Percentiles rank a stretch among this genome's conserved stretches.
These are phyloP conservation scores for Diaporthe sp. DNA, from an alignment of 2,329 filamentous ascomycete species.

Conservation along the genomic window DNA sequence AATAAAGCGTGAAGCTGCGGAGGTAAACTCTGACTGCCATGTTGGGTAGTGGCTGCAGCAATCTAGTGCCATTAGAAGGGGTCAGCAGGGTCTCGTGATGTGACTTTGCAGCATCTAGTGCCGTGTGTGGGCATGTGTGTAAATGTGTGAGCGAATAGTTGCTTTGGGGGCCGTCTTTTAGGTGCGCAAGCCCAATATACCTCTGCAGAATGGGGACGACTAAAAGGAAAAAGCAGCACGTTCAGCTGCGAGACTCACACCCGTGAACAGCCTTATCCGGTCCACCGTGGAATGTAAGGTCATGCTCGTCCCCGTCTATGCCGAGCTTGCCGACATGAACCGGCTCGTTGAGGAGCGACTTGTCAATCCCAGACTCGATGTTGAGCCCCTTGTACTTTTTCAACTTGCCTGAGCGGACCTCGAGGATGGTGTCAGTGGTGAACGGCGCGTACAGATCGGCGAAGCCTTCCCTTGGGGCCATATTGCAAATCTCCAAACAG, in stretches of 20 bases:
- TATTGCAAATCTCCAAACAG: background rate
- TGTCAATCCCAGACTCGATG: slow-evolving; percentile 71
- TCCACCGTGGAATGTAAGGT: slow-evolving; percentile 73
- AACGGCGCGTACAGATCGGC: slow-evolving; percentile 60
- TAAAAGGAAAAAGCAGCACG: background rate
- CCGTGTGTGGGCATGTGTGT: background rate
- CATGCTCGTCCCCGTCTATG: slow-evolving; percentile 72
- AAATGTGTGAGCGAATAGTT: background rate
- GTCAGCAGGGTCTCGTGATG: slow-evolving; percentile 9
- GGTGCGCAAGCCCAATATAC: background rate
- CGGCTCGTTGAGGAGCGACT: slow-evolving; percentile 58
- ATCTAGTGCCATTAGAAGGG: slow-evolving; percentile 57
- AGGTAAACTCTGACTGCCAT: slow-evolving; percentile 68
- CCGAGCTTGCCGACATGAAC: slow-evolving; percentile 64
- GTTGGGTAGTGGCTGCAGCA: slow-evolving; percentile 70
- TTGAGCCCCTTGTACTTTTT: slow-evolving; percentile 66
- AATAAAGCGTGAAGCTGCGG: slow-evolving; percentile 64
- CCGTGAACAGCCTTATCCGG: slow-evolving; percentile 74
- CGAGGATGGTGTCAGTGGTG: slow-evolving; percentile 64
- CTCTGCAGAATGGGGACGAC: too few relatives aligned
- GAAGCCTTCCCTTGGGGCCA: slow-evolving; percentile 43
- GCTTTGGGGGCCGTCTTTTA: background rate
- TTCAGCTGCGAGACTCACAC: slow-evolving; percentile 55
- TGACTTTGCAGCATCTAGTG: background rate
- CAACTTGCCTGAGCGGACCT: slow-evolving; percentile 71